These are phyloP conservation scores for Neoboletus subvelutipes DNA, from an alignment of 768 basidiomycete species.

Conservation along the genomic window DNA sequence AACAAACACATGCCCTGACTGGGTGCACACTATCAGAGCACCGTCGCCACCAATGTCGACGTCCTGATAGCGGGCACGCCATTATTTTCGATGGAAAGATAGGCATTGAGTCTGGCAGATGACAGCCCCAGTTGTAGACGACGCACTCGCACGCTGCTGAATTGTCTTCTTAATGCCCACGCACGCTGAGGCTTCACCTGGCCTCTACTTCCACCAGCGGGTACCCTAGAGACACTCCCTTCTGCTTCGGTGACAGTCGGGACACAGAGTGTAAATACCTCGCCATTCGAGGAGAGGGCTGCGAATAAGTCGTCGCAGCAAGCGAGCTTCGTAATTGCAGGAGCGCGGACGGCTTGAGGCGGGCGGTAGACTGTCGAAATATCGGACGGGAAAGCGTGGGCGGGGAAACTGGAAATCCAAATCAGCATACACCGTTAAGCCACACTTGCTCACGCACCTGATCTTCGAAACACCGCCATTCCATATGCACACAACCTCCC, in stretches of 20 bases:
- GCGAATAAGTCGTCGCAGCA: conserved; percentile 80
- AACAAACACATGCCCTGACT: conserved; percentile 92
- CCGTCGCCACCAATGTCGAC: conserved; percentile 88
- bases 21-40: conserved; percentile 87
- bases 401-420: conserved; percentile 57
- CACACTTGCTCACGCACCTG: conserved; percentile 44
- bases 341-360: conserved; percentile 67
- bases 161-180: conserved; percentile 87
- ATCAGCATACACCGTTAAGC: background rate
- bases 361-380: conserved; percentile 74
- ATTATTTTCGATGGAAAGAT: background rate
- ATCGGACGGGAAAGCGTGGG: conserved; percentile 71
- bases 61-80: conserved; percentile 48
- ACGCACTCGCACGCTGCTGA: conserved; percentile 75
- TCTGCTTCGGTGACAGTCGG: conserved; percentile 36
- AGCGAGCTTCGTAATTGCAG: conserved; percentile 76
- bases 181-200: conserved; percentile 75
- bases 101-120: background rate
- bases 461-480: conserved; percentile 76
- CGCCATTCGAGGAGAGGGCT: conserved; percentile 82
- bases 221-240: conserved; percentile 7
- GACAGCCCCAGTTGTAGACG: background rate
- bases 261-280: conserved; percentile 80
- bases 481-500: conserved; percentile 83
- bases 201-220: conserved; percentile 30